Conservation (phyloP, 2,329 filamentous ascomycete genomes). For the Aspergillus vadensis region DNA sequence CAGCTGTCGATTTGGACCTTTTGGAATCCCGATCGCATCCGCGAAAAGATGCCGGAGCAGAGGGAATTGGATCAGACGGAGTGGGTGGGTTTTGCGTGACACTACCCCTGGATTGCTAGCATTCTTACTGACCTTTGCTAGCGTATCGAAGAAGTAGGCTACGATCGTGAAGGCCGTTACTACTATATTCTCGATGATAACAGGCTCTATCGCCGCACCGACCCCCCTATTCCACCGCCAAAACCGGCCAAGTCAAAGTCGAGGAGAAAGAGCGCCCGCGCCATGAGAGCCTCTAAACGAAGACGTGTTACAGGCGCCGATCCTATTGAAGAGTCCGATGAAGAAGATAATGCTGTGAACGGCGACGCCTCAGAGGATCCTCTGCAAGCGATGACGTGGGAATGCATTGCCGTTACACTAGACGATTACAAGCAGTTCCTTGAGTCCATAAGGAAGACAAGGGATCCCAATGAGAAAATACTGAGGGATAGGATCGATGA, state of each 20-base stretch:
- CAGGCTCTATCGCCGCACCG: slow-evolving; percentile 84
- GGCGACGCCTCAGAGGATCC: slow-evolving; percentile 57
- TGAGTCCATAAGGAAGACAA: slow-evolving; percentile 69
- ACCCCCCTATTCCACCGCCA: slow-evolving; percentile 63
- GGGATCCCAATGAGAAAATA: slow-evolving; percentile 81
- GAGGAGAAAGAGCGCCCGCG: slow-evolving; percentile 67
- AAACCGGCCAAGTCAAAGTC: slow-evolving; percentile 62
- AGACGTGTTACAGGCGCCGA: slow-evolving; percentile 54
- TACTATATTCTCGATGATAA: slow-evolving; percentile 95
- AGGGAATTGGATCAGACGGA: slow-evolving; percentile 77
- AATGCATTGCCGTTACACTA: slow-evolving; percentile 82
- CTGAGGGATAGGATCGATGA: slow-evolving; percentile 71
- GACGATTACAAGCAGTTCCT: slow-evolving; percentile 75
- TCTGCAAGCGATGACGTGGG: slow-evolving; percentile 80
- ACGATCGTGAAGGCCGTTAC: slow-evolving; percentile 81
- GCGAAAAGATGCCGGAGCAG: slow-evolving; percentile 81
- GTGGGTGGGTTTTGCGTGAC: slow-evolving; percentile 65
- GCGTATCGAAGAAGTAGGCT: slow-evolving; percentile 62
- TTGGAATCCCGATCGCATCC: slow-evolving; percentile 80
- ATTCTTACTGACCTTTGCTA: slow-evolving; percentile 26
- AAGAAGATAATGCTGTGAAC: slow-evolving; percentile 45
- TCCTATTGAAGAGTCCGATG: slow-evolving; percentile 43
- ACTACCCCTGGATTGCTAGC: background rate
- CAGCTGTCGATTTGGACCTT: slow-evolving; percentile 89
- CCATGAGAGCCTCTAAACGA: slow-evolving; percentile 70